A percentile compares a stretch with the other conserved stretches of the same genome.
Evolutionary conservation across 352 stramenopile genomes (phyloP).

Genomic region (Peronospora tabacina): DNA sequence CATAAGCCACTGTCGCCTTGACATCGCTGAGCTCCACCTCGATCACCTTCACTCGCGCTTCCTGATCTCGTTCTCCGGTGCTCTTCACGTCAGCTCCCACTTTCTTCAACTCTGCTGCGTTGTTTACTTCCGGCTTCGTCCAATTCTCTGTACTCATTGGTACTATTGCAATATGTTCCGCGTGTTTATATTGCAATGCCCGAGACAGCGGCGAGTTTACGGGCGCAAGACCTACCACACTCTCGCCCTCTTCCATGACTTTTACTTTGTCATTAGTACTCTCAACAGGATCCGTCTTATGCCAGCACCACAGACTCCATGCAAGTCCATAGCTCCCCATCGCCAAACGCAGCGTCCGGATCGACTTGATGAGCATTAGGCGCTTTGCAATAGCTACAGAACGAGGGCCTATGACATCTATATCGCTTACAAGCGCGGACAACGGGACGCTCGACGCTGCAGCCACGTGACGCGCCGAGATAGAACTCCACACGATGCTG

Average conservation of each 20-base stretch:
- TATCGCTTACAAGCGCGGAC: conserved; percentile 25
- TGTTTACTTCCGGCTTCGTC: conserved; percentile 1
- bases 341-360: conserved; percentile 42
- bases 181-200: conserved; percentile 37
- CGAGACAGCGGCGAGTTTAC: conserved; percentile 36
- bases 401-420: conserved; percentile 1
- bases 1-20: conserved; percentile 7
- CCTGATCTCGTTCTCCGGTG: neutral
- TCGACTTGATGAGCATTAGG: conserved; percentile 36
- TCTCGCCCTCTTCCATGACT: conserved; percentile 14
- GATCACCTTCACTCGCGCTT: conserved; percentile 24
- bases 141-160: conserved; percentile 1
- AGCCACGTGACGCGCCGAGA: conserved; percentile 41
- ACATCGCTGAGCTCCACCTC: conserved; percentile 34
- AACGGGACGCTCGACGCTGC: conserved; percentile 27
- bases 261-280: conserved; percentile 5
- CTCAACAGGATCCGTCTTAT: neutral
- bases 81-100: conserved; percentile 9
- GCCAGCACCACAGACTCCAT: conserved; percentile 38
- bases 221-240: conserved; percentile 43
- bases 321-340: conserved; percentile 57
- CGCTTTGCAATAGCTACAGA: conserved; percentile 26
- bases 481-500: conserved; percentile 53
- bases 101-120: conserved; percentile 18
- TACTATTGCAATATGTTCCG: conserved; percentile 35